Conservation (phyloP, 2,329 filamentous ascomycete genomes). For the Xylariaceae sp. region DNA sequence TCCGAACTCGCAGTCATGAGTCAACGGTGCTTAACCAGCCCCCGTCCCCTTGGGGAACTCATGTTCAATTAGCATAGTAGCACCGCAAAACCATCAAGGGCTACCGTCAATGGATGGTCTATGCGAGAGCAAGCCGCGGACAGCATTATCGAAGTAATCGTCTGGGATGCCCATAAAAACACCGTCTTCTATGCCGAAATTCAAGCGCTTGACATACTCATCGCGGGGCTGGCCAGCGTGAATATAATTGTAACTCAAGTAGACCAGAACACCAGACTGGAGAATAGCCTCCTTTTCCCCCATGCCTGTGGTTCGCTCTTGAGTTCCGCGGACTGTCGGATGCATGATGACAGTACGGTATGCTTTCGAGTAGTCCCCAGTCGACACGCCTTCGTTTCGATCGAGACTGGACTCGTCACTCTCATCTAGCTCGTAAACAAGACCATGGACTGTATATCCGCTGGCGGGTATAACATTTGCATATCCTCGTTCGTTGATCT, state of each 20-base stretch:
- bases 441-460: constrained; percentile 6
- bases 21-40: too few species aligned
- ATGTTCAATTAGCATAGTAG: too few species aligned
- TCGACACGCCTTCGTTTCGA: constrained; percentile 6
- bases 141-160: neutral
- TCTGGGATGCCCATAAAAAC: neutral
- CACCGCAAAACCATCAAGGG: too few species aligned
- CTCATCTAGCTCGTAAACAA: constrained; percentile 3
- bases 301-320: neutral
- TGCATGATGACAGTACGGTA: constrained; percentile 2
- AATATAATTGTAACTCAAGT: constrained; percentile 1
- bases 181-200: constrained; percentile 1
- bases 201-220: constrained; percentile 7
- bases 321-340: neutral
- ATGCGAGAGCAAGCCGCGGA: neutral
- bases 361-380: constrained; percentile 5
- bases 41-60: too few species aligned
- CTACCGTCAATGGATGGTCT: neutral
- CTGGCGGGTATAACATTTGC: constrained; percentile 5
- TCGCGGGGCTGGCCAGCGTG: neutral
- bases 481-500: constrained; percentile 4
- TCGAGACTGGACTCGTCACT: constrained; percentile 5
- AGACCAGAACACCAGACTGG: neutral
- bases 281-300: neutral
- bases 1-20: too few species aligned